Evolutionary conservation across 1,139 yeast species (phyloP), one percentile per base, ranked within the genome.

Genomic region (Candida anutae): DNA sequence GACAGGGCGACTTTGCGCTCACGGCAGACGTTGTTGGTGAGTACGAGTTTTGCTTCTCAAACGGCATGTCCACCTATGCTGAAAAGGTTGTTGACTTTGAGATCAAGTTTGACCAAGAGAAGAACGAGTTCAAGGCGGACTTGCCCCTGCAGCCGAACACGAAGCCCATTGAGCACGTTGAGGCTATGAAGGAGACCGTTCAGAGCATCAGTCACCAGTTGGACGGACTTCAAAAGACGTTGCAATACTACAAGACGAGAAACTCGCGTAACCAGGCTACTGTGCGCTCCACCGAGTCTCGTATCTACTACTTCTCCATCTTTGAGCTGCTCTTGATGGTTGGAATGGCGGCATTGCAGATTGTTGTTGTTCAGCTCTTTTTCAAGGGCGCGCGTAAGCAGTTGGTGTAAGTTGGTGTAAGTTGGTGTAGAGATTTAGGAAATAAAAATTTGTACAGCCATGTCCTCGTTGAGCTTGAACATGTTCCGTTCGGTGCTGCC

Each of bases 11-110:
- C 45, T 83, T 81, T 64, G 66, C 74, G 4, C 77, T 88, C 51
- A 62, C 61, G 17, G 95, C 90, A 15, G 75, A 73, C 25, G 42
- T 51, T 24, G 54, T 58, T 22, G 98, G 98, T 20, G 97, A 90
- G 54, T 90, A 88, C 60, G 85, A 83, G 53, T 81, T 90, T 53
- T 90, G 98, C 58, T 87, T 90, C 63, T 64, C 78, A 42, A 87
- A 87, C 53, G 83, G 77, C 35, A 79, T 81, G 85, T 78, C 94
- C 5, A 79, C 94, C 3, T 80, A 76, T 51, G 81, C 90, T 28
- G 93, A 83, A 46, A 88, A 88, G 58, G 77, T 81, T 34, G 80
- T 90, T 43, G 96, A 87, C 55, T 82, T 90, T 47, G 95, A 90
- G 50, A 73, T 90, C 46, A 71, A 68, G 33, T 58, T 69, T 32